These are phyloP conservation scores for Eucalyptus guilfoylei DNA, from an alignment of 345 rosid species.

Conservation along the genomic window DNA sequence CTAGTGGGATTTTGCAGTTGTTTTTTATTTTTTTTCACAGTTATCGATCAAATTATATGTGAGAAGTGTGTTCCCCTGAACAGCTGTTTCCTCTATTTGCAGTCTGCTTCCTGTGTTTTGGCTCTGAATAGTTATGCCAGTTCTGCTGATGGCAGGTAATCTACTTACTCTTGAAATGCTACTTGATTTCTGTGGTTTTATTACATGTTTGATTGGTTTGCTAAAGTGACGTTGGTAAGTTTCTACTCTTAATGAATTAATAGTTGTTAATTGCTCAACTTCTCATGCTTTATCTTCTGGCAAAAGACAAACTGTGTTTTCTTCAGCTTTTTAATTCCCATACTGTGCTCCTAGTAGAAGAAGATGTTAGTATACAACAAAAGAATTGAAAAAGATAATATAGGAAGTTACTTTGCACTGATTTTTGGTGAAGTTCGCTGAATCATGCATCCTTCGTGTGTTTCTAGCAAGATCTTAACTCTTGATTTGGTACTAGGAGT, in stretches of 20 bases:
- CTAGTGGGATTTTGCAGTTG: background rate
- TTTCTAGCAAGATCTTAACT: background rate
- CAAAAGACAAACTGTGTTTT: background rate
- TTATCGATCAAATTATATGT: background rate
- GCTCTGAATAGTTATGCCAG: slow-evolving; percentile 82
- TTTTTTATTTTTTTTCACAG: background rate
- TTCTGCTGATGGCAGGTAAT: slow-evolving; percentile 68
- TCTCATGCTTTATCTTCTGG: background rate
- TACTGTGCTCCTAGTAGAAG: background rate
- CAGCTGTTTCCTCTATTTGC: slow-evolving; percentile 17
- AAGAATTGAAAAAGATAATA: background rate
- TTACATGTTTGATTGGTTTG: background rate
- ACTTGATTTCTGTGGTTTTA: background rate
- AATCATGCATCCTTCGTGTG: background rate
- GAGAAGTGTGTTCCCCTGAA: background rate
- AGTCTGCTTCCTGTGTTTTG: slow-evolving; percentile 84
- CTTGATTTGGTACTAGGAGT: background rate
- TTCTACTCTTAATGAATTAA: background rate
- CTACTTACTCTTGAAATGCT: background rate
- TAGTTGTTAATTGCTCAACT: background rate
- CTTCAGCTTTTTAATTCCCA: background rate
- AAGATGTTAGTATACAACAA: background rate
- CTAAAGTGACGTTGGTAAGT: background rate
- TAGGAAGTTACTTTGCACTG: background rate
- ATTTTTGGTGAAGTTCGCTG: background rate